Evolutionary conservation across 2,329 filamentous ascomycete species (phyloP).

Genomic region (Berkeleyomyces basicola): DNA sequence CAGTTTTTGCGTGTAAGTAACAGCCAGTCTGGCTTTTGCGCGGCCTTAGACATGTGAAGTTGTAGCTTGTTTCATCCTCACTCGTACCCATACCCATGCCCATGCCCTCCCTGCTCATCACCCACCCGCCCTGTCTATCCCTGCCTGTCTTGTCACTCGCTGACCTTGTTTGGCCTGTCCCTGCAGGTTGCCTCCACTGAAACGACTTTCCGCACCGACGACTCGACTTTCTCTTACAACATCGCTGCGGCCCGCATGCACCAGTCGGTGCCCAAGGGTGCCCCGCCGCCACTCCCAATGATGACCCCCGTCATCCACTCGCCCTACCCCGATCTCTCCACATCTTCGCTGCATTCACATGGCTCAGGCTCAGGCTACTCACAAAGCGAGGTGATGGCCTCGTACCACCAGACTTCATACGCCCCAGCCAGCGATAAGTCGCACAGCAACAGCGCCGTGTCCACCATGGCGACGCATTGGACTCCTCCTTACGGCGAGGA

Average conservation of each 20-base stretch:
- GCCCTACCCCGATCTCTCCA: conserved; percentile 2
- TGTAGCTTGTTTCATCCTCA: background rate
- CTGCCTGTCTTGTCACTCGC: background rate
- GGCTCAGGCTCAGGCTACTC: conserved; percentile 19
- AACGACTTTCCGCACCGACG: conserved; percentile 21
- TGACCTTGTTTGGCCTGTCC: background rate
- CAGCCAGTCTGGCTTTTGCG: background rate
- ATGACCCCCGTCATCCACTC: background rate
- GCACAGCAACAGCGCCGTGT: background rate
- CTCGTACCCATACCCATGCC: too few species aligned
- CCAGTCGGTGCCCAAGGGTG: conserved; percentile 18
- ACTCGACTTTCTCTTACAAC: conserved; percentile 22
- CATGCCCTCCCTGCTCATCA: background rate
- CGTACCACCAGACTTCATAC: conserved; percentile 16
- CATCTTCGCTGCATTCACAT: background rate
- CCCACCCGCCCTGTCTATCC: background rate
- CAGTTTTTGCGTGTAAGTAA: conserved; percentile 59
- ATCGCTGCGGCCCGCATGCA: conserved; percentile 23
- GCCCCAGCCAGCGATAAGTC: background rate
- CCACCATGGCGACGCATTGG: conserved; percentile 17
- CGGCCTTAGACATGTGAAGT: background rate
- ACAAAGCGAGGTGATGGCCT: conserved; percentile 21
- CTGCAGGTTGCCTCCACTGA: conserved; percentile 25
- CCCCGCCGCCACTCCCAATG: conserved; percentile 17
- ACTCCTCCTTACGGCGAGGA: conserved; percentile 23